Evolutionary conservation across 805 yeast genomes (phyloP), one percentile per base, ranked within the genome.

Genomic region (Tetrapisispora nanseiensis): DNA sequence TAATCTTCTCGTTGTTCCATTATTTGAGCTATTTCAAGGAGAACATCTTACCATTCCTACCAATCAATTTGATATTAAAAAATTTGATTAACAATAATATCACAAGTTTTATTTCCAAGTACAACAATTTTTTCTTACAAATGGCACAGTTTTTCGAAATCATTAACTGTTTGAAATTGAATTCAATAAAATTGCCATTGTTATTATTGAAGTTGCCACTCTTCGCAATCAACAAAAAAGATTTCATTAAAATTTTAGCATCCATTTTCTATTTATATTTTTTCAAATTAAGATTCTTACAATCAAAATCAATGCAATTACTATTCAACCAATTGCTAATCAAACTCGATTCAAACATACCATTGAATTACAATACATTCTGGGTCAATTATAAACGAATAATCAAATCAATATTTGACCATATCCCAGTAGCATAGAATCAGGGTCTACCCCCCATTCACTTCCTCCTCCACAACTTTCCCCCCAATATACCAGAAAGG

Each of bases 1-100:
- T 73, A 15, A 70, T 80, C 39, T 82, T 71, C 59, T 78, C 86
- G 5, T 46, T 73, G 2, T 81, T 80, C 69, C 87, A 82, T 62
- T 72, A 76, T 6, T 66, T 79, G 53, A 70, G 73, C 33, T 82
- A 80, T 60, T 61, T 73, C 51, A 77, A 74, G 54, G 69, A 71
- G 39, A 67, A 68, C 50, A 56, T 81, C 45, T 63, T 80, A 44
- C 81, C 82, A 41, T 63, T 68, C 37, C 53, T 70, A 35, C 78
- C 81, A 2, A 33, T 54, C 18, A 30, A 47, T 40, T 50, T 42
- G 27, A 51, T 41, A 21, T 50, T 40, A 33, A 61, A 52, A 44
- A 59, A 27, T 58, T 44, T 57, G 50, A 33, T 54, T 46, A 52
- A 66, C 55, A 43, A 48, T 6, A 31, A 46, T 4, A 65, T 70